Percentiles rank a stretch among this genome's conserved stretches.
phyloP scores from a whole-genome alignment of 75 land plant species.

The Picea glauca region DNA sequence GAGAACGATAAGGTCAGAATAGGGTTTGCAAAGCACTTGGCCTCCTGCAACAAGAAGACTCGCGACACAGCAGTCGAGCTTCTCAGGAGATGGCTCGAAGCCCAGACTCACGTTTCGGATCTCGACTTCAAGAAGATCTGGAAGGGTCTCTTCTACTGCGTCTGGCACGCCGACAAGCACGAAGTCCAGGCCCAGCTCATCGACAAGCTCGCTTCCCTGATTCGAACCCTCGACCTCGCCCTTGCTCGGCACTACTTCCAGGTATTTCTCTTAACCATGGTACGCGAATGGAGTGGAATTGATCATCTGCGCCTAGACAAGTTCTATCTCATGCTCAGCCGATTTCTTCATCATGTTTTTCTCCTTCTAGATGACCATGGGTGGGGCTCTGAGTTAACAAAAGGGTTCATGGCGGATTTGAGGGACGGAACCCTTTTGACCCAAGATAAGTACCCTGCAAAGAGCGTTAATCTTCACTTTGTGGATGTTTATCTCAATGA shows the following conservation, averaged over 20 bases:
- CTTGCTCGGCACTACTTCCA: slow-evolving; percentile 45
- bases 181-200: slow-evolving; percentile 57
- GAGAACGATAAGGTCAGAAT: no score
- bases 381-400: slow-evolving; percentile 47
- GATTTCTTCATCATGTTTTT: slow-evolving; percentile 46
- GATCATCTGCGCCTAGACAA: slow-evolving; percentile 81
- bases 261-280: slow-evolving; percentile 58
- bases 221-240: slow-evolving; percentile 24
- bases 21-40: slow-evolving; percentile 53
- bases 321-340: slow-evolving; percentile 72
- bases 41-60: slow-evolving; percentile 50
- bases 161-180: slow-evolving; percentile 92
- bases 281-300: slow-evolving; percentile 94
- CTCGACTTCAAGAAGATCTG: slow-evolving; percentile 76
- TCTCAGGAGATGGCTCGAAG: slow-evolving; percentile 49
- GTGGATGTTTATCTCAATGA: slow-evolving; percentile 66
- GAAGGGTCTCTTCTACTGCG: slow-evolving; percentile 93
- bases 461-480: slow-evolving; percentile 71
- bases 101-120: slow-evolving; percentile 28
- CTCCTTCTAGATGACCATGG: slow-evolving; percentile 25
- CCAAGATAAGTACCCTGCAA: slow-evolving; percentile 39
- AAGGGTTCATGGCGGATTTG: slow-evolving; percentile 36
- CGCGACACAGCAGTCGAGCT: slow-evolving; percentile 55
- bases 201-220: slow-evolving; percentile 46
- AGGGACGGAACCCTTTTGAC: slow-evolving; percentile 37